phyloP scores from a whole-genome alignment of 2,329 filamentous ascomycete species.

The Geosmithia morbida region DNA sequence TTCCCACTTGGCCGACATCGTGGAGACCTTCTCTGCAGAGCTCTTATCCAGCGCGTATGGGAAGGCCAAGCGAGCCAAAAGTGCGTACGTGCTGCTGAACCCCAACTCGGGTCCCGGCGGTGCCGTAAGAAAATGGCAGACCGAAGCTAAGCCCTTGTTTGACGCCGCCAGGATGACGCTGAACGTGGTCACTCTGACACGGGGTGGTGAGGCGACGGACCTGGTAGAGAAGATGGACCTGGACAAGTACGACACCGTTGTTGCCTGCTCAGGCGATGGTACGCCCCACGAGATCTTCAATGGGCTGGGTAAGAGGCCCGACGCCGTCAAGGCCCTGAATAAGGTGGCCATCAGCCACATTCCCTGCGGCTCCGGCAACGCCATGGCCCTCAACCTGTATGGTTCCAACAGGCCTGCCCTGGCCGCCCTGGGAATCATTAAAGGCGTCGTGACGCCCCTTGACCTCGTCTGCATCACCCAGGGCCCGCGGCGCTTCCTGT shows the following conservation, averaged over 20 bases:
- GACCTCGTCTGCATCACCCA: constrained; percentile 85
- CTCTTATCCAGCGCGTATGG: constrained; percentile 61
- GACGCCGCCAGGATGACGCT: constrained; percentile 65
- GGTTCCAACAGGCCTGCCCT: constrained; percentile 63
- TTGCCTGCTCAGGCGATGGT: constrained; percentile 86
- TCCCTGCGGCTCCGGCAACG: constrained; percentile 89
- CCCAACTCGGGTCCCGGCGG: constrained; percentile 75
- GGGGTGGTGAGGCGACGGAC: constrained; percentile 63
- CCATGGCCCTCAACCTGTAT: constrained; percentile 78
- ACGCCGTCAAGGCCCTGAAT: constrained; percentile 59
- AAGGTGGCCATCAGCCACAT: constrained; percentile 75
- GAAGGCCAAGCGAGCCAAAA: constrained; percentile 51
- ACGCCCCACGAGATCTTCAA: constrained; percentile 92
- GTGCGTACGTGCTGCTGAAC: constrained; percentile 81
- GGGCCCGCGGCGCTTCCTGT: constrained; percentile 57
- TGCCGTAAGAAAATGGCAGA: constrained; percentile 59
- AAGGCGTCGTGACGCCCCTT: constrained; percentile 70
- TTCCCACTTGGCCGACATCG: neutral
- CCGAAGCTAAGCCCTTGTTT: constrained; percentile 68
- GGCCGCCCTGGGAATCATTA: constrained; percentile 73
- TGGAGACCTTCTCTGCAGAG: constrained; percentile 45
- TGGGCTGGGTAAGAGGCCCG: constrained; percentile 61
- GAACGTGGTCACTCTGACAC: constrained; percentile 57
- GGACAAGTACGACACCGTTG: constrained; percentile 68
- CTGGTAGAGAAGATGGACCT: constrained; percentile 65